phyloP scores from a whole-genome alignment of 2,329 filamentous ascomycete genomes.

The Tolypocladium amazonense region DNA sequence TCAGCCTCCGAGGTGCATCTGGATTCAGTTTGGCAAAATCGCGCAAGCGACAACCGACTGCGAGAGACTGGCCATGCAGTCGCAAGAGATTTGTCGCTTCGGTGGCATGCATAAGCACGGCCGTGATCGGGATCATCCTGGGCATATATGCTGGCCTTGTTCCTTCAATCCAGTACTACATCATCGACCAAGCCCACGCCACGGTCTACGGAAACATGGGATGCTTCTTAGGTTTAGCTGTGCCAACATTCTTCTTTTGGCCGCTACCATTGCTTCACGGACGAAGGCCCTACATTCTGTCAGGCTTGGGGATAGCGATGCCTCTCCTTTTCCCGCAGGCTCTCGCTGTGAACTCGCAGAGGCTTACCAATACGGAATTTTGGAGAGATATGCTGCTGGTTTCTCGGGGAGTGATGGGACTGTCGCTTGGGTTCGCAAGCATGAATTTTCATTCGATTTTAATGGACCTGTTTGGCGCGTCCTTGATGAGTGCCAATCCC shows the following conservation, averaged over 20 bases:
- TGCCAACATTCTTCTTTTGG: conserved; percentile 63
- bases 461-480: conserved; percentile 67
- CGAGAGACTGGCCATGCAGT: conserved; percentile 57
- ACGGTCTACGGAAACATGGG: conserved; percentile 64
- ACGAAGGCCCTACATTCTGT: conserved; percentile 65
- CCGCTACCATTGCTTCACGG: conserved; percentile 66
- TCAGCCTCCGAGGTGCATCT: conserved; percentile 39
- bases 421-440: conserved; percentile 62
- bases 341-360: conserved; percentile 45
- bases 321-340: conserved; percentile 70
- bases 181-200: conserved; percentile 57
- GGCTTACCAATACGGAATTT: conserved; percentile 42
- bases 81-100: conserved; percentile 60
- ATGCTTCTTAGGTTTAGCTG: conserved; percentile 59
- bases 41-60: conserved; percentile 53
- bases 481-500: conserved; percentile 59
- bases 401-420: conserved; percentile 54
- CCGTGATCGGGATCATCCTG: conserved; percentile 57
- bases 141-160: conserved; percentile 72
- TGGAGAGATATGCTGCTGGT: conserved; percentile 53
- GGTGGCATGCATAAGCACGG: conserved; percentile 63
- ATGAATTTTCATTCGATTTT: conserved; percentile 67
- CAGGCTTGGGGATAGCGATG: conserved; percentile 56
- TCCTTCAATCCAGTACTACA: conserved; percentile 68
- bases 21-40: conserved; percentile 42